Conservation (phyloP, 345 rosid species). For the Heritiera fomes region DNA sequence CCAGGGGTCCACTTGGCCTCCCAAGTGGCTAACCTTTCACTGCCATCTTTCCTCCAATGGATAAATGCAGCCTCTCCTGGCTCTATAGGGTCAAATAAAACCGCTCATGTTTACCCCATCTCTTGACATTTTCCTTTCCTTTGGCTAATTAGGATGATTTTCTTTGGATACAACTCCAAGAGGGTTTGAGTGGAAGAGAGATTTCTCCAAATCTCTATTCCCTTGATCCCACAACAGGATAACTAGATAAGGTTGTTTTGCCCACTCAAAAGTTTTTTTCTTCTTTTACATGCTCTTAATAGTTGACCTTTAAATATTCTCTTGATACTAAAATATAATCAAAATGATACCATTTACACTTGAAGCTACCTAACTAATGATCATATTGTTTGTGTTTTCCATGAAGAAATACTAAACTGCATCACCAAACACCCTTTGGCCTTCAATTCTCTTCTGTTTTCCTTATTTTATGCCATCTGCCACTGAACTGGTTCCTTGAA, state of each 20-base stretch:
- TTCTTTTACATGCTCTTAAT: background rate
- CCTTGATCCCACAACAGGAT: constrained; percentile 8
- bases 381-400: background rate
- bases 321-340: background rate
- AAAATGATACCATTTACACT: background rate
- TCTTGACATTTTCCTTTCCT: background rate
- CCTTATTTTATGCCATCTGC: background rate
- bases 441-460: background rate
- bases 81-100: constrained; percentile 23
- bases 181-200: background rate
- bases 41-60: constrained; percentile 23
- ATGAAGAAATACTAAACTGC: background rate
- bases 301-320: background rate
- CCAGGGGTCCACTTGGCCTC: constrained; percentile 44
- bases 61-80: constrained; percentile 30
- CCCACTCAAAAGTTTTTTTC: background rate
- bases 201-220: background rate
- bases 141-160: background rate
- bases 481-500: background rate
- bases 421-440: background rate
- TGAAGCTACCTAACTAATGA: background rate
- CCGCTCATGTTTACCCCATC: background rate
- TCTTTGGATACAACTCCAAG: background rate
- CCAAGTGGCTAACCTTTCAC: constrained; percentile 29
- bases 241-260: constrained; percentile 12